These are phyloP conservation scores for Melaleuca alternifolia DNA, from an alignment of 345 rosid species.

Conservation along the genomic window DNA sequence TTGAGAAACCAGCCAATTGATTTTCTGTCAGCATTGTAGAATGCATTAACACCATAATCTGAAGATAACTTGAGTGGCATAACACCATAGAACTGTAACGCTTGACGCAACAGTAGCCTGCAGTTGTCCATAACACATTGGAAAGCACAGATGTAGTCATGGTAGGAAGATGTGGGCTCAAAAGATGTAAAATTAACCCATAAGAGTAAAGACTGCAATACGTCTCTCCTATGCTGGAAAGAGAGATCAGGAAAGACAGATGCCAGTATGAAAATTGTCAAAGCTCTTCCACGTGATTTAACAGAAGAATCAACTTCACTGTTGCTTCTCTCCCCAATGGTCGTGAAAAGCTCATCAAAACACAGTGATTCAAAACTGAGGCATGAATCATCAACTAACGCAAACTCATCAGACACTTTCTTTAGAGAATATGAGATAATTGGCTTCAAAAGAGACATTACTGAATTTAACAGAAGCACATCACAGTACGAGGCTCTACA, in stretches of 20 bases:
- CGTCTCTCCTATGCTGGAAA: conserved; percentile 31
- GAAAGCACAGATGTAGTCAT: conserved; percentile 66
- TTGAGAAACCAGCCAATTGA: conserved; percentile 35
- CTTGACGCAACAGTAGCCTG: conserved; percentile 36
- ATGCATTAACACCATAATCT: conserved; percentile 3
- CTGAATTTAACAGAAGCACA: conserved; percentile 51
- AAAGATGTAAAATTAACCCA: conserved; percentile 54
- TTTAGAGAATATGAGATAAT: conserved; percentile 57
- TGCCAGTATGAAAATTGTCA: conserved; percentile 47
- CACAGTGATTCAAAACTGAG: conserved; percentile 67
- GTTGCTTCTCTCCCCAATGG: conserved; percentile 27
- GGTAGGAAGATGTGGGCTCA: conserved; percentile 53
- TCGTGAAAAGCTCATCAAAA: conserved; percentile 53
- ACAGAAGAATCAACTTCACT: conserved; percentile 22
- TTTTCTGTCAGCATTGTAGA: conserved; percentile 13
- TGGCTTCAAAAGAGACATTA: conserved; percentile 50
- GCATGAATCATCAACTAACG: conserved; percentile 36
- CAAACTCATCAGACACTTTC: conserved; percentile 44
- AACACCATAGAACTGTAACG: conserved; percentile 24
- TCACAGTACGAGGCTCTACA: conserved; percentile 55
- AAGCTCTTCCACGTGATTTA: conserved; percentile 30
- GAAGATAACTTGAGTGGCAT: conserved; percentile 33
- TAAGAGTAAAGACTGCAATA: conserved; percentile 40
- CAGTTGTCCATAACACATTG: conserved; percentile 48
- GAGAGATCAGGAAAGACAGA: conserved; percentile 57